Conservation (phyloP, 257 asterid species). For the Lycium barbarum region DNA sequence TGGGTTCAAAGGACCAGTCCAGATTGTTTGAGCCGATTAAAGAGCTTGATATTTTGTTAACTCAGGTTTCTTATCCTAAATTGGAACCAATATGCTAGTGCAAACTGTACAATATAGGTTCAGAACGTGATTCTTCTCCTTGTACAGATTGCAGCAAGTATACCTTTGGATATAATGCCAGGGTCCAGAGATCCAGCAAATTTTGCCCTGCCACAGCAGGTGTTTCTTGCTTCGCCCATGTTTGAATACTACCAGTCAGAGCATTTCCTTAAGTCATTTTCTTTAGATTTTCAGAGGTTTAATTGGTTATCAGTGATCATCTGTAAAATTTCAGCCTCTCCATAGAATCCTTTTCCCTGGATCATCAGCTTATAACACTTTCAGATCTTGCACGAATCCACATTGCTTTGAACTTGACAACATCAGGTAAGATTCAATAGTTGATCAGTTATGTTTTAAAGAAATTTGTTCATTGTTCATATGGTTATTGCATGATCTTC, state of each 20-base stretch:
- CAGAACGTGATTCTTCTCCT: constrained; percentile 15
- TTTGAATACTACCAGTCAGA: not conserved
- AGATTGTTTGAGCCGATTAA: constrained; percentile 78
- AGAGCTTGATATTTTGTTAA: constrained; percentile 91
- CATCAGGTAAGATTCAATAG: constrained; percentile 57
- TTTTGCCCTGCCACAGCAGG: constrained; percentile 94
- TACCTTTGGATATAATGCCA: constrained; percentile 90
- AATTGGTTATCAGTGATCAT: constrained; percentile 14
- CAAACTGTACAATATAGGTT: constrained; percentile 27
- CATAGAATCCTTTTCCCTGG: constrained; percentile 92
- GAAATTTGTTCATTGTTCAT: constrained; percentile 21
- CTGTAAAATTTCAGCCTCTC: constrained; percentile 63
- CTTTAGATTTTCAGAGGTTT: constrained; percentile 21
- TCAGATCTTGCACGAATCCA: constrained; percentile 96
- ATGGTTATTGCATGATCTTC: constrained; percentile 38
- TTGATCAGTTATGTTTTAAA: not conserved
- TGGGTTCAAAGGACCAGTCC: constrained; percentile 77
- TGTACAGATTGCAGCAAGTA: constrained; percentile 79
- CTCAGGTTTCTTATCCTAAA: constrained; percentile 62
- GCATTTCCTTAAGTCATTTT: not conserved
- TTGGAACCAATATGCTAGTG: constrained; percentile 16
- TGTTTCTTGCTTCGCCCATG: constrained; percentile 38
- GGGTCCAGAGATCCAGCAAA: constrained; percentile 90
- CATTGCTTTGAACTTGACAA: constrained; percentile 90
- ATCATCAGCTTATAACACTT: constrained; percentile 84